Conservation (phyloP, 2,329 filamentous ascomycete species). For the Scedosporium boydii region DNA sequence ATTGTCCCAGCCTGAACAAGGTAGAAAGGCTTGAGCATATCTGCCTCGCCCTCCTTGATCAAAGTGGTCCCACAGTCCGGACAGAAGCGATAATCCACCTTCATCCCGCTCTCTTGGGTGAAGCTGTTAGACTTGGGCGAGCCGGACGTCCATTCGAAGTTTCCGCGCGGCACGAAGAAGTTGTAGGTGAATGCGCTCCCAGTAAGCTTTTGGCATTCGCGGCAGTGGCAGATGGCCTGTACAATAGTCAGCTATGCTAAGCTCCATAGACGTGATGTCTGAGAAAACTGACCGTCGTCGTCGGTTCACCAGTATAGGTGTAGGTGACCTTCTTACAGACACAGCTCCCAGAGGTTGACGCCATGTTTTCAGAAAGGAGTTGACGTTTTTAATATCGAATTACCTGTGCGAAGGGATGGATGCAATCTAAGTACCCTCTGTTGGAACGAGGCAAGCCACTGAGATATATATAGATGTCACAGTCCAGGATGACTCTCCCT, state of each 20-base stretch:
- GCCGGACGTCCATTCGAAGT: background rate
- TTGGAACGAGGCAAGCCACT: background rate
- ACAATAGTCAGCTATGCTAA: background rate
- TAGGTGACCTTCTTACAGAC: constrained; percentile 48
- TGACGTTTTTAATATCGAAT: background rate
- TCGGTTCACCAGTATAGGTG: background rate
- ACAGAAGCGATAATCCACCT: background rate
- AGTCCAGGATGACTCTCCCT: background rate
- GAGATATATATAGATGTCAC: background rate
- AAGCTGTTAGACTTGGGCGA: background rate
- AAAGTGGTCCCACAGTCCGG: background rate
- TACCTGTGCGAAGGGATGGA: background rate
- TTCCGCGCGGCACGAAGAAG: background rate
- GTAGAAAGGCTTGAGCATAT: background rate
- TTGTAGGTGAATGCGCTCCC: background rate
- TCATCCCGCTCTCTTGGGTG: background rate
- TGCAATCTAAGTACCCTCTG: background rate
- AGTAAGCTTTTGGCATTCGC: background rate
- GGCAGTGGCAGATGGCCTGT: background rate
- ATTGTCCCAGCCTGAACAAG: background rate
- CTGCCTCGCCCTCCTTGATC: background rate
- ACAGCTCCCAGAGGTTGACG: constrained; percentile 50
- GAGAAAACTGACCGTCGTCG: background rate
- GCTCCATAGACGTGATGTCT: background rate
- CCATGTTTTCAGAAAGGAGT: constrained; percentile 48